These are phyloP conservation scores for Blastomyces percursus DNA, from an alignment of 2,329 filamentous ascomycete genomes.

Conservation along the genomic window DNA sequence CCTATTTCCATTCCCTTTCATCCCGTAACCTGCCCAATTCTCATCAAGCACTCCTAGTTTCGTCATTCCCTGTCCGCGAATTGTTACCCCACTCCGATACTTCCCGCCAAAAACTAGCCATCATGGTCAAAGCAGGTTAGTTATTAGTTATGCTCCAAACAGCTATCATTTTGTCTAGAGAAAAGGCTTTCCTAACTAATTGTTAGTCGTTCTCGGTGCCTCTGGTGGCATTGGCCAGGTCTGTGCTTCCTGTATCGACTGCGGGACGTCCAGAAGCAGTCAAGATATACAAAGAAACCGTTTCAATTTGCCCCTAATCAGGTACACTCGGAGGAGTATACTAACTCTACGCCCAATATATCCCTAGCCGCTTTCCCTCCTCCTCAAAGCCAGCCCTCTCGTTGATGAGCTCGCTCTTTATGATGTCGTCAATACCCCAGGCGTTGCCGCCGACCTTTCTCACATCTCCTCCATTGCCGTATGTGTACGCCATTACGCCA, in stretches of 20 bases:
- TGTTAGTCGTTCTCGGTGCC: slow-evolving; percentile 72
- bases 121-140: slow-evolving; percentile 40
- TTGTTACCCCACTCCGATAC: slow-evolving; percentile 10
- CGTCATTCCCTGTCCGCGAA: not conserved
- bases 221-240: slow-evolving; percentile 98
- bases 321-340: not conserved
- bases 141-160: slow-evolving; percentile 7
- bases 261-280: not conserved
- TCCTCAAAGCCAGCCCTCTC: slow-evolving; percentile 81
- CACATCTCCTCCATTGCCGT: slow-evolving; percentile 89
- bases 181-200: slow-evolving; percentile 14
- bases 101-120: slow-evolving; percentile 17
- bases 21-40: slow-evolving; percentile 6
- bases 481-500: slow-evolving; percentile 32
- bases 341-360: slow-evolving; percentile 6
- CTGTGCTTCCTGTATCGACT: slow-evolving; percentile 20
- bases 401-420: slow-evolving; percentile 91
- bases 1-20: slow-evolving; percentile 5
- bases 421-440: slow-evolving; percentile 98
- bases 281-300: not conserved
- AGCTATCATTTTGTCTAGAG: not conserved
- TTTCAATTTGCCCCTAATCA: not conserved
- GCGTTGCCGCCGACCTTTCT: slow-evolving; percentile 89
- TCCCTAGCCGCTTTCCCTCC: slow-evolving; percentile 77
- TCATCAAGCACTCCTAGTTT: not conserved